Percentiles rank a stretch among this genome's conserved stretches.
Conservation (phyloP, 805 yeast genomes). For the Kodamaea fukazawae region DNA sequence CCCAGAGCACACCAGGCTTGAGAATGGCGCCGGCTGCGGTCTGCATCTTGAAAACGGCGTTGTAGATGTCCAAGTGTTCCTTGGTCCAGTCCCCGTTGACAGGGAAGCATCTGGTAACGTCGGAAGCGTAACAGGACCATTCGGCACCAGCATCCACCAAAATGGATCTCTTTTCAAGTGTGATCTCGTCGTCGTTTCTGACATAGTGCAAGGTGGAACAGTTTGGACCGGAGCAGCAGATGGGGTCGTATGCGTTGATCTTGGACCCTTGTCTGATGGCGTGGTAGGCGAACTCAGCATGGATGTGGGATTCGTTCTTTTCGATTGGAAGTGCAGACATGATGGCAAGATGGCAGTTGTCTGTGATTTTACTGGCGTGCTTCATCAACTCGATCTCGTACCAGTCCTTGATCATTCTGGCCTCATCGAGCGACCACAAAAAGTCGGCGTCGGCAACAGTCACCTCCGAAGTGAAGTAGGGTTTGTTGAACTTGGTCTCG, state of each 20-base stretch:
- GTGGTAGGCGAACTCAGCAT: constrained; percentile 93
- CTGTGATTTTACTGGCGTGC: constrained; percentile 82
- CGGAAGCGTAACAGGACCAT: constrained; percentile 90
- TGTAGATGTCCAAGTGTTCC: constrained; percentile 82
- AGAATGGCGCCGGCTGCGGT: constrained; percentile 62
- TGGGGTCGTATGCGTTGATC: constrained; percentile 86
- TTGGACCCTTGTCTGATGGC: constrained; percentile 93
- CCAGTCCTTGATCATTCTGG: constrained; percentile 80
- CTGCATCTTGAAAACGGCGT: constrained; percentile 83
- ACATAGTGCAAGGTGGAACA: constrained; percentile 91
- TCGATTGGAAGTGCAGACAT: constrained; percentile 92
- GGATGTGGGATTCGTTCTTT: constrained; percentile 83
- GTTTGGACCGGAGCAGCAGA: constrained; percentile 89
- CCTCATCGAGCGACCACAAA: constrained; percentile 76
- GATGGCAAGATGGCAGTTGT: constrained; percentile 83
- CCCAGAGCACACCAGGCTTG: constrained; percentile 85
- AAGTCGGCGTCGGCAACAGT: constrained; percentile 47
- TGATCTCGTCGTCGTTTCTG: constrained; percentile 59
- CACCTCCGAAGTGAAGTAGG: constrained; percentile 34
- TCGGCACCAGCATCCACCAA: constrained; percentile 97
- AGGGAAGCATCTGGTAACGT: constrained; percentile 95
- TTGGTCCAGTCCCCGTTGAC: constrained; percentile 83
- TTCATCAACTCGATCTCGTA: constrained; percentile 75
- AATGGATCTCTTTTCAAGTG: constrained; percentile 57
- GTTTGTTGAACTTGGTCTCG: constrained; percentile 43